These are phyloP conservation scores for Calonectria leucothoes DNA, from an alignment of 2,329 filamentous ascomycete species.

Conservation along the genomic window DNA sequence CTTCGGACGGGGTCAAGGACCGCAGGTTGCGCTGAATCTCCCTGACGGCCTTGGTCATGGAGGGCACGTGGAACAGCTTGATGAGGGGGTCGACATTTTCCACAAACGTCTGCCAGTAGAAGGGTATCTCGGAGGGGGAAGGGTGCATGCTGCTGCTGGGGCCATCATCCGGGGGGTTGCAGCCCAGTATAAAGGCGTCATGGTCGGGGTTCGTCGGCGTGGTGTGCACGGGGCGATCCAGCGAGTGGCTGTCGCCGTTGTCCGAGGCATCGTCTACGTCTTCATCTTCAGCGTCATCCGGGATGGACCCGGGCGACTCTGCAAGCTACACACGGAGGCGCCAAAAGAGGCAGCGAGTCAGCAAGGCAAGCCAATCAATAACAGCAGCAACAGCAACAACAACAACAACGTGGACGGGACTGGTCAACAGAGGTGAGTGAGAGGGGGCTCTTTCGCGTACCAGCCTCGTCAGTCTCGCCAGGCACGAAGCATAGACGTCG, in stretches of 20 bases:
- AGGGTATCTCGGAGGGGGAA: constrained; percentile 25
- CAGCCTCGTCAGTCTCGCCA: constrained; percentile 9
- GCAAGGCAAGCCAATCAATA: too few species aligned
- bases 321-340: background rate
- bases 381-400: too few species aligned
- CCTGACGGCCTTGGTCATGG: constrained; percentile 16
- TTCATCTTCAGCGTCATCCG: background rate
- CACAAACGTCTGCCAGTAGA: constrained; percentile 29
- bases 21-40: constrained; percentile 14
- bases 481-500: constrained; percentile 10
- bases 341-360: background rate
- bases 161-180: background rate
- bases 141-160: constrained; percentile 8
- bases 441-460: constrained; percentile 1
- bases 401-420: background rate
- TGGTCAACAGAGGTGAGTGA: background rate
- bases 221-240: constrained; percentile 13
- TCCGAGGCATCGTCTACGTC: constrained; percentile 9
- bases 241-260: constrained; percentile 14
- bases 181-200: constrained; percentile 8
- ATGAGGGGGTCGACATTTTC: constrained; percentile 28
- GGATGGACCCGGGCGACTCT: background rate
- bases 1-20: constrained; percentile 15
- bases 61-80: constrained; percentile 26
- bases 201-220: background rate